Evolutionary conservation across 2,329 filamentous ascomycete species (phyloP).

Genomic region (Cladosporium halotolerans): DNA sequence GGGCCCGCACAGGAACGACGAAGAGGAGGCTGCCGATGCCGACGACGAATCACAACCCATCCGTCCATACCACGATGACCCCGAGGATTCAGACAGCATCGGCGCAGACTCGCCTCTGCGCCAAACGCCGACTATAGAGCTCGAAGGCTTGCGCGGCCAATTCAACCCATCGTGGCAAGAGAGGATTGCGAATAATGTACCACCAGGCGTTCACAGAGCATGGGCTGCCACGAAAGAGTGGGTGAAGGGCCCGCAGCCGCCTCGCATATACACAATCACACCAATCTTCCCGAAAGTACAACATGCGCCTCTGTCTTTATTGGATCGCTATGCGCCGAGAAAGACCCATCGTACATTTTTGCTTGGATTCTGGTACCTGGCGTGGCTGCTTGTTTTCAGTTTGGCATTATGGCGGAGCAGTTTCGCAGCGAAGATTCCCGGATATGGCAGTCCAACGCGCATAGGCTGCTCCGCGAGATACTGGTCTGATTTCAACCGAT

Average conservation of each 20-base stretch:
- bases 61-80: constrained; percentile 26
- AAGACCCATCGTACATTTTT: constrained; percentile 54
- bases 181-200: constrained; percentile 22
- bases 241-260: constrained; percentile 44
- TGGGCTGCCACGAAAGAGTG: constrained; percentile 38
- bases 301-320: constrained; percentile 56
- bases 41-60: constrained; percentile 4
- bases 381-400: constrained; percentile 65
- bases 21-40: constrained; percentile 3
- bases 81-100: constrained; percentile 25
- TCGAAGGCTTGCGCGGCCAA: constrained; percentile 18
- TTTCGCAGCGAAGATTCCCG: constrained; percentile 54
- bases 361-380: constrained; percentile 53
- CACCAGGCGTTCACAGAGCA: constrained; percentile 21
- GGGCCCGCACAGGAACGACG: constrained; percentile 3
- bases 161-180: constrained; percentile 19
- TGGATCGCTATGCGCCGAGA: constrained; percentile 58
- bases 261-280: constrained; percentile 42
- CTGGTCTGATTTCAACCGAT: constrained; percentile 64
- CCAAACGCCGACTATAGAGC: constrained; percentile 19
- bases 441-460: constrained; percentile 59
- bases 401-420: constrained; percentile 62
- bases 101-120: constrained; percentile 23
- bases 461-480: constrained; percentile 64
- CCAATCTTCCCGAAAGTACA: constrained; percentile 61